These are phyloP conservation scores for Phytophthora vignae DNA, from an alignment of 352 stramenopile species.

Conservation along the genomic window DNA sequence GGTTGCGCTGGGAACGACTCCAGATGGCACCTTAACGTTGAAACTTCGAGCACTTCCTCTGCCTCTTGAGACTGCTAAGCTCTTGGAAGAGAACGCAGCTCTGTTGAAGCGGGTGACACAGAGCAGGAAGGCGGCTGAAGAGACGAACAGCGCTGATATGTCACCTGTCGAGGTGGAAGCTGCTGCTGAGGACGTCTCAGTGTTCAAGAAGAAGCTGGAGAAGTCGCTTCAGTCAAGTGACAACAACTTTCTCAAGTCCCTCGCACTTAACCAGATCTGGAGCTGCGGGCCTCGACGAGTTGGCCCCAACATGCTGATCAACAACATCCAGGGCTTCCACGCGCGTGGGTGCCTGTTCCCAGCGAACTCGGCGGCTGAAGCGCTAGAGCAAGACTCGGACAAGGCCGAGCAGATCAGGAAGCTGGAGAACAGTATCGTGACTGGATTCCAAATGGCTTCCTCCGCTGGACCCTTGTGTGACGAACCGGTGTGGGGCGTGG, in stretches of 20 bases:
- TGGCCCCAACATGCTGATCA: slow-evolving; percentile 82
- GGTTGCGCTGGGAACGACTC: slow-evolving; percentile 65
- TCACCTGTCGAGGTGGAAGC: slow-evolving; percentile 11
- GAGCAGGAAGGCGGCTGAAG: slow-evolving; percentile 40
- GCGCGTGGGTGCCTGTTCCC: slow-evolving; percentile 29
- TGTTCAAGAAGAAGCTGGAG: slow-evolving; percentile 54
- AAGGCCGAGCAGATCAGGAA: slow-evolving; percentile 53
- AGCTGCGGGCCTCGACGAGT: slow-evolving; percentile 78
- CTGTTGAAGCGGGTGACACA: slow-evolving; percentile 50
- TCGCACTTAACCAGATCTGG: slow-evolving; percentile 73
- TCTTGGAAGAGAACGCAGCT: slow-evolving; percentile 81
- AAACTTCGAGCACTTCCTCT: slow-evolving; percentile 85
- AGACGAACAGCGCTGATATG: slow-evolving; percentile 18
- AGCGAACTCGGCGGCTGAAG: not conserved
- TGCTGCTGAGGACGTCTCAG: slow-evolving; percentile 25
- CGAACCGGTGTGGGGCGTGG: slow-evolving; percentile 92
- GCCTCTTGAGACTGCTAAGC: slow-evolving; percentile 59
- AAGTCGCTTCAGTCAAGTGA: slow-evolving; percentile 54
- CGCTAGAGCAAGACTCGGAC: slow-evolving; percentile 15
- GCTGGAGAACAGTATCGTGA: slow-evolving; percentile 84
- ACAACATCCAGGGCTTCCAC: slow-evolving; percentile 68
- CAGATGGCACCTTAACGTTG: slow-evolving; percentile 72
- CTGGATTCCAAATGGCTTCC: slow-evolving; percentile 85
- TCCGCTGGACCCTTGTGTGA: slow-evolving; percentile 88
- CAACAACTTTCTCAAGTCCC: slow-evolving; percentile 57